phyloP scores from a whole-genome alignment of 371 early-diverging fungal genomes.

The Saksenaea vasiformis region DNA sequence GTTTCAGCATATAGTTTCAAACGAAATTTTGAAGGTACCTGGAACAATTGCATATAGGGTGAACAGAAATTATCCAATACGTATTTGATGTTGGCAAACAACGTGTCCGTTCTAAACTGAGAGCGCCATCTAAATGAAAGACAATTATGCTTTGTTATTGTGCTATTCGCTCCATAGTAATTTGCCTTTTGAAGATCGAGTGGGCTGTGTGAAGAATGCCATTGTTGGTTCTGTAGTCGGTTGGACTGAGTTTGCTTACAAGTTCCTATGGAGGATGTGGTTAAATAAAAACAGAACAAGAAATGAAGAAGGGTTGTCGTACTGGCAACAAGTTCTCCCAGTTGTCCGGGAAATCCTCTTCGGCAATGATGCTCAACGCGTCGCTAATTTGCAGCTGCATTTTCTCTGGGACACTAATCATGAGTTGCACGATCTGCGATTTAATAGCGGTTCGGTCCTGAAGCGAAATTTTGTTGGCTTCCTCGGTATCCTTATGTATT shows the following conservation, averaged over 20 bases:
- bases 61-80: slow-evolving; percentile 85
- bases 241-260: slow-evolving; percentile 72
- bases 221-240: slow-evolving; percentile 82
- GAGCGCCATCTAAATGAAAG: slow-evolving; percentile 76
- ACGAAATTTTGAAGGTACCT: slow-evolving; percentile 43
- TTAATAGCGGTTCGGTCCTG: slow-evolving; percentile 85
- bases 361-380: slow-evolving; percentile 89
- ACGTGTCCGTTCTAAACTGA: slow-evolving; percentile 74
- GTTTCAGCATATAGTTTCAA: neutral
- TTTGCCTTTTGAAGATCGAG: slow-evolving; percentile 87
- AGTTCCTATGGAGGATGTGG: slow-evolving; percentile 56
- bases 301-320: slow-evolving; percentile 10
- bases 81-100: slow-evolving; percentile 88
- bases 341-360: slow-evolving; percentile 86
- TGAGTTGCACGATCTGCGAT: slow-evolving; percentile 76
- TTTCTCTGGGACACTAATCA: slow-evolving; percentile 78
- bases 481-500: slow-evolving; percentile 48
- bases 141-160: neutral
- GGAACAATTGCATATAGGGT: slow-evolving; percentile 81
- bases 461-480: slow-evolving; percentile 55
- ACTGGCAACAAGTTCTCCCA: slow-evolving; percentile 88
- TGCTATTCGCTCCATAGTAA: neutral
- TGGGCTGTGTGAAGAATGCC: slow-evolving; percentile 93
- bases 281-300: slow-evolving; percentile 8
- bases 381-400: slow-evolving; percentile 92